Conservation (phyloP, 257 asterid species). For the Rehmannia glutinosa region DNA sequence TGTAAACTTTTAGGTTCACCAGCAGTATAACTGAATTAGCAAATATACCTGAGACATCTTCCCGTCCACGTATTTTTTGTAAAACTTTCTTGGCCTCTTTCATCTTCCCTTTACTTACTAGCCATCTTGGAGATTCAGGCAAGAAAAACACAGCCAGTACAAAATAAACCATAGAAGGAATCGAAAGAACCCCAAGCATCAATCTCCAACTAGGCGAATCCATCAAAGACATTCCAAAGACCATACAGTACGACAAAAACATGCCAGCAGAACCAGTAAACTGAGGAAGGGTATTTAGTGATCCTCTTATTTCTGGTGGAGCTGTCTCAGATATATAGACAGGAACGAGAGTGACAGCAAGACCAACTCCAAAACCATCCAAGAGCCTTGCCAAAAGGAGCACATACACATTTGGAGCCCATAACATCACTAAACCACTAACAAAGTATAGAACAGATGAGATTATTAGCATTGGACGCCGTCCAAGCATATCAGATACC, state of each 20-base stretch:
- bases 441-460: conserved; percentile 74
- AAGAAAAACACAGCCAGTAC: conserved; percentile 53
- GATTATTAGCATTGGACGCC: conserved; percentile 90
- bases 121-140: conserved; percentile 99
- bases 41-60: conserved; percentile 73
- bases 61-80: conserved; percentile 77
- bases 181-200: conserved; percentile 90
- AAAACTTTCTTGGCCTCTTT: conserved; percentile 74
- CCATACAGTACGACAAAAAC: conserved; percentile 92
- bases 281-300: conserved; percentile 83
- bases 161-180: conserved; percentile 73
- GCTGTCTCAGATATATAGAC: conserved; percentile 95
- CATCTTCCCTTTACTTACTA: conserved; percentile 85
- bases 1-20: not conserved
- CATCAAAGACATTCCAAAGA: conserved; percentile 76
- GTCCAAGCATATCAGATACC: conserved; percentile 72
- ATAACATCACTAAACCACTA: conserved; percentile 81
- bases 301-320: conserved; percentile 87
- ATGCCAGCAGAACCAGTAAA: conserved; percentile 85
- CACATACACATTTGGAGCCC: conserved; percentile 87
- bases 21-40: not conserved
- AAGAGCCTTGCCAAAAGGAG: conserved; percentile 83
- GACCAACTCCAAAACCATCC: conserved; percentile 95
- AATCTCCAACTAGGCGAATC: conserved; percentile 83
- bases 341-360: conserved; percentile 88